phyloP scores from a whole-genome alignment of 2,329 filamentous ascomycete species.

The Geosmithia morbida region DNA sequence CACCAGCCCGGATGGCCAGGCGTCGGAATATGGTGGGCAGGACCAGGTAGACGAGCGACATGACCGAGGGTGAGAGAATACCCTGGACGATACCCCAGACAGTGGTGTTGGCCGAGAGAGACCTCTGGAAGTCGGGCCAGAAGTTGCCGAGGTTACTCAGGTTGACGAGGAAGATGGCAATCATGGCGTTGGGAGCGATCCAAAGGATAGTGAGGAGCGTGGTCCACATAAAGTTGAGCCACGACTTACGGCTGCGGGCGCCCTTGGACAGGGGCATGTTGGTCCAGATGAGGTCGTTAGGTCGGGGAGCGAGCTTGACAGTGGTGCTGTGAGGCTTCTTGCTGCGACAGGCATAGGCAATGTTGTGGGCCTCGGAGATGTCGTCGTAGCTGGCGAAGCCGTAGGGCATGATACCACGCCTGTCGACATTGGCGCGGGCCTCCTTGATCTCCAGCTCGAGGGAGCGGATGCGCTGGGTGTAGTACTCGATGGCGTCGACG shows the following conservation, averaged over 20 bases:
- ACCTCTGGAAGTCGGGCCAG: constrained; percentile 59
- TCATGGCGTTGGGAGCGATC: constrained; percentile 86
- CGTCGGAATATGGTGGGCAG: constrained; percentile 86
- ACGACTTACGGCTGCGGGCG: constrained; percentile 54
- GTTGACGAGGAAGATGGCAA: constrained; percentile 86
- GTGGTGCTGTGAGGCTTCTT: constrained; percentile 70
- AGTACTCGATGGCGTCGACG: constrained; percentile 87
- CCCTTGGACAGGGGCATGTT: constrained; percentile 65
- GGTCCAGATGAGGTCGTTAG: constrained; percentile 91
- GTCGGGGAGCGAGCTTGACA: constrained; percentile 66
- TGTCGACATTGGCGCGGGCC: constrained; percentile 69
- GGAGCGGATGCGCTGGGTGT: constrained; percentile 69
- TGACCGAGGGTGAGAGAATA: constrained; percentile 77
- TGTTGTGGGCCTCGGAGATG: constrained; percentile 75
- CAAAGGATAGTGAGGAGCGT: constrained; percentile 67
- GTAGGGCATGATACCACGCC: constrained; percentile 75
- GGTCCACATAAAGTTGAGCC: constrained; percentile 79
- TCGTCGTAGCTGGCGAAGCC: constrained; percentile 90
- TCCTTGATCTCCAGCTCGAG: constrained; percentile 77
- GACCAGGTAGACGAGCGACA: constrained; percentile 73
- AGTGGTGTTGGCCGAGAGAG: constrained; percentile 45
- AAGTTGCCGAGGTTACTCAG: constrained; percentile 65
- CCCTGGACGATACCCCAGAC: constrained; percentile 86
- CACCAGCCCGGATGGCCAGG: constrained; percentile 69
- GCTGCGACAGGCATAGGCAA: constrained; percentile 67